Conservation (phyloP, 352 stramenopile genomes). For the Phytophthora agathidicida region DNA sequence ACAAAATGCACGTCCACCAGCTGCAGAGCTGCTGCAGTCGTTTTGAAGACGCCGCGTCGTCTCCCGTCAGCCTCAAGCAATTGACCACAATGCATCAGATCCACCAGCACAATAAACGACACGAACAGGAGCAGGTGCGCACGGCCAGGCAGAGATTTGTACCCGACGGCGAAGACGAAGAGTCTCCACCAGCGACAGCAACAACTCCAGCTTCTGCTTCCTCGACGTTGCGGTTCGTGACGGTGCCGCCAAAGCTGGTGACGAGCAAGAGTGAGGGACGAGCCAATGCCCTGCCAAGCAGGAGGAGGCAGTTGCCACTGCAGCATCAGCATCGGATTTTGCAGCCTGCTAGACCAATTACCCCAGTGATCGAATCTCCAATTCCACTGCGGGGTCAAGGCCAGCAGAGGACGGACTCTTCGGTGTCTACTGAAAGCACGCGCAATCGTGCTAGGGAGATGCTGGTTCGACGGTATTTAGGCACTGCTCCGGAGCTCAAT, state of each 20-base stretch:
- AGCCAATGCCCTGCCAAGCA: constrained; percentile 16
- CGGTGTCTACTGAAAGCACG: not conserved
- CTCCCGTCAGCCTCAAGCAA: not conserved
- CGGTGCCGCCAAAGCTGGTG: constrained; percentile 22
- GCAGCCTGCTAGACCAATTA: not conserved
- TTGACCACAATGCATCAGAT: constrained; percentile 9
- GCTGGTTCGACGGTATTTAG: constrained; percentile 9
- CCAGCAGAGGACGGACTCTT: not conserved
- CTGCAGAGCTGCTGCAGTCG: no score
- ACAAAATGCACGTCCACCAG: no score
- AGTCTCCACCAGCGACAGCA: constrained; percentile 2
- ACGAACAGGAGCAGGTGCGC: constrained; percentile 23
- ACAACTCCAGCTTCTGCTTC: not conserved
- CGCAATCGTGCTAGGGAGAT: constrained; percentile 11
- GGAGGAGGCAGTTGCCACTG: constrained; percentile 16
- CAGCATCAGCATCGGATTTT: constrained; percentile 7
- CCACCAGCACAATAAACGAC: not conserved
- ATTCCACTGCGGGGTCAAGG: not conserved
- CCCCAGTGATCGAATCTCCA: constrained; percentile 3
- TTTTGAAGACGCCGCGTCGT: no score
- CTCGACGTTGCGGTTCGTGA: constrained; percentile 11
- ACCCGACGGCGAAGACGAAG: constrained; percentile 39
- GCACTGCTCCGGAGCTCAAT: constrained; percentile 4
- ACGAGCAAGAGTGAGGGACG: constrained; percentile 28
- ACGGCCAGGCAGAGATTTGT: constrained; percentile 36